A percentile compares a stretch with the other conserved stretches of the same genome.
Conservation (phyloP, 441 rosid species). For the Populus tomentosa region DNA sequence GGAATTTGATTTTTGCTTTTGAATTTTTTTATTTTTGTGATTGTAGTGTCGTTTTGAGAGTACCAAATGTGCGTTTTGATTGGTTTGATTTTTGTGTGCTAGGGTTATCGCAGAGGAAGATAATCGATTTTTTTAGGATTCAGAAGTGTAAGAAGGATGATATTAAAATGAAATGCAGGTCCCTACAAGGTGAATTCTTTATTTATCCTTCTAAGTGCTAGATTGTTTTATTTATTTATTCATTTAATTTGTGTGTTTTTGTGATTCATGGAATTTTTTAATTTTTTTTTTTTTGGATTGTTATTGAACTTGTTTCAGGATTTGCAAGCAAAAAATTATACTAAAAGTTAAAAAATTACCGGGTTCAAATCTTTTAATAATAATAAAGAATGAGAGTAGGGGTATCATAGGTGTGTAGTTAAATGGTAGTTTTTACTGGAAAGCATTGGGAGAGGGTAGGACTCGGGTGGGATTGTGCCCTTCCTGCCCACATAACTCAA, state of each 20-base stretch:
- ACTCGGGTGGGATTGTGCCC: neutral
- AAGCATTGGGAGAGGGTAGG: neutral
- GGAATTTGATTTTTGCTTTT: constrained; percentile 13
- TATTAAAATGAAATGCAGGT: constrained; percentile 25
- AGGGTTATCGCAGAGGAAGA: constrained; percentile 86
- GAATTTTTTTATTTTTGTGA: neutral
- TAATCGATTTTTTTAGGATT: constrained; percentile 73
- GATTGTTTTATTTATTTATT: neutral
- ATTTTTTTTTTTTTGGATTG: neutral
- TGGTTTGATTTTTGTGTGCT: constrained; percentile 13
- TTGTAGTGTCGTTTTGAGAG: neutral
- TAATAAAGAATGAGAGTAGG: too few species aligned
- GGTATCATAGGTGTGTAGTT: too few species aligned
- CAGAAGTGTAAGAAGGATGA: constrained; percentile 36
- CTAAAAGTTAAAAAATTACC: neutral
- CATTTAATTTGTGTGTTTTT: neutral
- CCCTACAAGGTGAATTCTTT: constrained; percentile 48
- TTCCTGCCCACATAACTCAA: too few species aligned
- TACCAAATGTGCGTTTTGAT: neutral
- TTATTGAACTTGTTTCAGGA: neutral
- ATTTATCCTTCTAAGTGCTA: neutral
- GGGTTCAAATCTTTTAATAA: neutral
- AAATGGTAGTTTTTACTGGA: neutral
- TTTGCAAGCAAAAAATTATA: neutral
- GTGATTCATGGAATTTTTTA: neutral